phyloP scores from a whole-genome alignment of 768 basidiomycete genomes.

The Boletus insuetus region DNA sequence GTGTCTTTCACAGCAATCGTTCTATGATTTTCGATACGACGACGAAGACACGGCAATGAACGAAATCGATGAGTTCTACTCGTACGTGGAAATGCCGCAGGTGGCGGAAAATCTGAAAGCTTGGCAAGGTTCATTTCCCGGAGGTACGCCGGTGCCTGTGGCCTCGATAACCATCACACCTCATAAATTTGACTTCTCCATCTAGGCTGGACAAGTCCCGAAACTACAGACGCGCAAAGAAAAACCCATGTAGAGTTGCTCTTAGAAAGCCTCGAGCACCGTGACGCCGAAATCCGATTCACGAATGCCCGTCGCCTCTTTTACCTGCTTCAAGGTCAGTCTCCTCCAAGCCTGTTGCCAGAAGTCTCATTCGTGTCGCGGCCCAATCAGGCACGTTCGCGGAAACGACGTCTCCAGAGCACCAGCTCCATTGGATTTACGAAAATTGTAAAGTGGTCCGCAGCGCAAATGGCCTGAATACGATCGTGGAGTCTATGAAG shows the following conservation, averaged over 20 bases:
- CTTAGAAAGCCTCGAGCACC: slow-evolving; percentile 85
- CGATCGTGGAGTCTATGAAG: slow-evolving; percentile 85
- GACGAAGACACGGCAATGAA: slow-evolving; percentile 95
- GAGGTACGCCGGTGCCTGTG: slow-evolving; percentile 47
- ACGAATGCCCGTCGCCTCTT: slow-evolving; percentile 83
- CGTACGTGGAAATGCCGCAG: slow-evolving; percentile 93
- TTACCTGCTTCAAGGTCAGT: slow-evolving; percentile 87
- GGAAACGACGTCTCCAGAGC: slow-evolving; percentile 87
- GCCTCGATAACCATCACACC: not conserved
- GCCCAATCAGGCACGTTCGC: slow-evolving; percentile 72
- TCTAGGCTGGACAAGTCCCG: slow-evolving; percentile 72
- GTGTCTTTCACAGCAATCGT: slow-evolving; percentile 60
- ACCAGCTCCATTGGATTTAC: slow-evolving; percentile 94
- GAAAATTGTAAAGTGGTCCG: slow-evolving; percentile 89
- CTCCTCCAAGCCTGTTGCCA: not conserved
- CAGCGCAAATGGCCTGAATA: slow-evolving; percentile 76
- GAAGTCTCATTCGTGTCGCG: slow-evolving; percentile 9
- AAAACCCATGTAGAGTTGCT: slow-evolving; percentile 75
- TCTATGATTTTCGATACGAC: slow-evolving; percentile 91
- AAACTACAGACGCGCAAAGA: slow-evolving; percentile 56
- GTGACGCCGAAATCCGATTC: slow-evolving; percentile 80
- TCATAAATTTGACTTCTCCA: slow-evolving; percentile 1
- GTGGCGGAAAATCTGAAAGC: slow-evolving; percentile 83
- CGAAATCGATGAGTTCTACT: slow-evolving; percentile 97
- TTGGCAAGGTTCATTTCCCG: slow-evolving; percentile 80